Evolutionary conservation across 208 protist species (phyloP).

Genomic region (Crithidia bombi): DNA sequence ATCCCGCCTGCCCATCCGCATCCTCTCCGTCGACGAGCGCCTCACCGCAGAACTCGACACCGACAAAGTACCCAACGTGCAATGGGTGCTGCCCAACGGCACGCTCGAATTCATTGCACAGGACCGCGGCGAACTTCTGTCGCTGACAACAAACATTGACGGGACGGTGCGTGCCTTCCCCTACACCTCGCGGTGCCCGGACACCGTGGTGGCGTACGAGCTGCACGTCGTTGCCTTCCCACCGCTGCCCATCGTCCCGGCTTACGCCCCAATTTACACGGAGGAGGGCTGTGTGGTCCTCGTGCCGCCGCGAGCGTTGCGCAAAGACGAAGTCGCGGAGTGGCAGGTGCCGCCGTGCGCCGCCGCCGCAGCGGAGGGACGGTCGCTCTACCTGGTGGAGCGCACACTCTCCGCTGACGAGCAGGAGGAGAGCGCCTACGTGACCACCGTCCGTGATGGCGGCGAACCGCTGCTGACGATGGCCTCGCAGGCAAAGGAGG

Average conservation of each 20-base stretch:
- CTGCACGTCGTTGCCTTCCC: conserved; percentile 62
- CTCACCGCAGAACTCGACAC: conserved; percentile 61
- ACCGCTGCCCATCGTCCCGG: conserved; percentile 56
- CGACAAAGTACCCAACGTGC: conserved; percentile 66
- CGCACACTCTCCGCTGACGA: conserved; percentile 29
- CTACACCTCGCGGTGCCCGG: conserved; percentile 72
- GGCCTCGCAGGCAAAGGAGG: background rate
- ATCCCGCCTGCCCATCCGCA: conserved; percentile 39
- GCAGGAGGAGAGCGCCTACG: conserved; percentile 16
- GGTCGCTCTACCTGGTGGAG: conserved; percentile 47
- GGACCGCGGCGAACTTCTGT: conserved; percentile 64
- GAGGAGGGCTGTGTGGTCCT: conserved; percentile 77
- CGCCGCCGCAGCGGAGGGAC: conserved; percentile 23
- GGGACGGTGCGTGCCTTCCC: conserved; percentile 11
- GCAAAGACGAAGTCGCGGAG: conserved; percentile 73
- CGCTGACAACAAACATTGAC: background rate
- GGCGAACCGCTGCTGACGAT: background rate
- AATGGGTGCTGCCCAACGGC: conserved; percentile 50
- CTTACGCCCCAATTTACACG: conserved; percentile 67
- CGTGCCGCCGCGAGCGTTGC: conserved; percentile 49
- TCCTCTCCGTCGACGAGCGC: conserved; percentile 62
- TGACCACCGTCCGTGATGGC: conserved; percentile 23
- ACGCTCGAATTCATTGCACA: conserved; percentile 77
- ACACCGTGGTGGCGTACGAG: conserved; percentile 57
- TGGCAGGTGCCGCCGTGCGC: conserved; percentile 63